Base-by-base conservation (phyloP, 1,284 basidiomycete genomes). In the Rhodotorula glutinis region DNA sequence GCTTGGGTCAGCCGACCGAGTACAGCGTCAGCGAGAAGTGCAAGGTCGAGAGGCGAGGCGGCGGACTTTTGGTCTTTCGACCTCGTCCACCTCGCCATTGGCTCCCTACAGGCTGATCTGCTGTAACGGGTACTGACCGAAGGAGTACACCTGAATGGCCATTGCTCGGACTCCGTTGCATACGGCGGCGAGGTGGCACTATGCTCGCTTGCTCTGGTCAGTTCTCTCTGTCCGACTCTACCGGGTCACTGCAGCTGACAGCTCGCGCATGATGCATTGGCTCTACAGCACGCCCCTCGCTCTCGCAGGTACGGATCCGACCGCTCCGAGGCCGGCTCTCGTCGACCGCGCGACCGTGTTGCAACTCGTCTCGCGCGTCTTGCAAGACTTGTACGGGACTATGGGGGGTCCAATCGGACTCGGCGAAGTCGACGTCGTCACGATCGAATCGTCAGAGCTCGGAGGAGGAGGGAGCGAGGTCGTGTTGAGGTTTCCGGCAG, bases 401-500 rank as follows among this genome's bases (percentile, higher is more conserved):
- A 51, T 57, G 44, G 65, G 60, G 23, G 65, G 65, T 0, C 52
- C 52, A 2, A 52, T 62, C 38, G 61, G 47, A 7, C 44, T 61
- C 33, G 47, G 53, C 33, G 56, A 66, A 11, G 44, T 66, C 25
- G 60, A 66, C 25, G 44, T 66, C 29, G 55, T 55, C 7, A 3
- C 14, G 5, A 19, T 66, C n/a, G 53, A 60, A 25, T 40, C 19
- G 0, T 8, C 14, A 38, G n/a, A 11, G 16, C 17, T 9, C 9
- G 29, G 30, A 29, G 16, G 3, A 47, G 29, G 30, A 29, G 16
- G 3, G 54, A 51, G 53, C 16, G 57, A 59, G 38, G 53, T 47
- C 9, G 57, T 59, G 41, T 44, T 67, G 25, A 41, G 66, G 5
- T 67, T 67, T 47, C 66, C 62, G 29, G 54, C 62, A 19, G 52